phyloP scores from a whole-genome alignment of 169 alveolate genomes.

The Babesia sp. region DNA sequence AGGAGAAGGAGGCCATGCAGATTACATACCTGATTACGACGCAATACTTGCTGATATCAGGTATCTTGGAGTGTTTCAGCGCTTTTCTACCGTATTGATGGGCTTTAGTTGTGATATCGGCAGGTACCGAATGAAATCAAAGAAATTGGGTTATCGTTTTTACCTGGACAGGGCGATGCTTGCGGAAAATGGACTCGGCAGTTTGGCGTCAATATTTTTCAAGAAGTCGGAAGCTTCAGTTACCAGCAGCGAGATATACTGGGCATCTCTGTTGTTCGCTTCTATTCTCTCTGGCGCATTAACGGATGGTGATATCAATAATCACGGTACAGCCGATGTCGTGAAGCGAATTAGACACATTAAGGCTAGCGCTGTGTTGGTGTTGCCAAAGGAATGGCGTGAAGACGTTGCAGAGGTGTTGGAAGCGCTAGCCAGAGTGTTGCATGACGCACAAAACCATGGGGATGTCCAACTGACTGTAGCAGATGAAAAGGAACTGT shows the following conservation, averaged over 20 bases:
- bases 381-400: slow-evolving; percentile 20
- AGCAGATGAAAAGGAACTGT: not conserved
- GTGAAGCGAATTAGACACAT: not conserved
- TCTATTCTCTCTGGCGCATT: not conserved
- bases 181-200: slow-evolving; percentile 10
- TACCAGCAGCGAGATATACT: not conserved
- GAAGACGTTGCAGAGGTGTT: not conserved
- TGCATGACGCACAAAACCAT: slow-evolving; percentile 15
- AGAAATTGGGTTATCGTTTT: not conserved
- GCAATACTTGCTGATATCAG: not conserved
- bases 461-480: not conserved
- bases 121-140: not conserved
- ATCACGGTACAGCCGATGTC: not conserved
- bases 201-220: not conserved
- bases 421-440: not conserved
- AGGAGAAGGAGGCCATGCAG: not conserved
- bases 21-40: slow-evolving; percentile 4
- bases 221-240: not conserved
- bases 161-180: slow-evolving; percentile 2
- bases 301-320: not conserved
- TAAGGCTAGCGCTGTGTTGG: not conserved
- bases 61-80: slow-evolving; percentile 8
- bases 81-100: slow-evolving; percentile 7
- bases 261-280: slow-evolving; percentile 9
- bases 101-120: not conserved